Base-by-base conservation (phyloP, 768 basidiomycete genomes). In the Rhodotorula paludigena region DNA sequence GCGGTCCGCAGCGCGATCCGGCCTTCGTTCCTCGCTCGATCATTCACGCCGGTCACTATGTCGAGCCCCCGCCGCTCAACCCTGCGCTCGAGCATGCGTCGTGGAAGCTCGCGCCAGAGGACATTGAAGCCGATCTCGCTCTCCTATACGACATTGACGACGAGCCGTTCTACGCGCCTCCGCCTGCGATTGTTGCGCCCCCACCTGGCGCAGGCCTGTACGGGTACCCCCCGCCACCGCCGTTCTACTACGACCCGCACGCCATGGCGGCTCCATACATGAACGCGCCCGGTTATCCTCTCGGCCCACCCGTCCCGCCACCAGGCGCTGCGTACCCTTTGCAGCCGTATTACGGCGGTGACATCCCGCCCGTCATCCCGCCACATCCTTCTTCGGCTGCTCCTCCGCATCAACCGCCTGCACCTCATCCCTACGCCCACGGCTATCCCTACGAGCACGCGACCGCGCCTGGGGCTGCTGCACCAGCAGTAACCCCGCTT, bases 111-210 rank as follows among this genome's bases (percentile, higher is more conserved):
- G 36, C 42, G n/a, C 15, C 66, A 30, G 21, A 28, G 16, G 66
- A 68, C 57, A 63, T 68, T 32, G 66, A 57, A 25, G 66, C 53
- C 36, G 66, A 68, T 57, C 49, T 68, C 14, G 66, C 66, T 16
- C 52, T 57, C 28, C 49, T 68, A 32, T 52, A 57, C 56, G 66
- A 59, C 25, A 58, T 59, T 30, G 58, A 63, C 41, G 62, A 63
- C 53, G 47, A 49, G 28, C 54, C 62, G n/a, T 30, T 36, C 30
- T n/a, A 12, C 23, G 21, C 28, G 18, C 62, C 35, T 7, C 62
- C 54, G 35, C 18, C 36, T 3, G 35, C 53, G 9, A n/a, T 54
- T 2, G 41, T 28, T 11, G 21, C 39, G 23, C 49, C 49, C 6
- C 1, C 39, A 0, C 28, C 49, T 5, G 1, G 15, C 60, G 36